Evolutionary conservation across 1,284 basidiomycete species (phyloP), one percentile per base, ranked within the genome.

Genomic region (Tausonia pullulans): DNA sequence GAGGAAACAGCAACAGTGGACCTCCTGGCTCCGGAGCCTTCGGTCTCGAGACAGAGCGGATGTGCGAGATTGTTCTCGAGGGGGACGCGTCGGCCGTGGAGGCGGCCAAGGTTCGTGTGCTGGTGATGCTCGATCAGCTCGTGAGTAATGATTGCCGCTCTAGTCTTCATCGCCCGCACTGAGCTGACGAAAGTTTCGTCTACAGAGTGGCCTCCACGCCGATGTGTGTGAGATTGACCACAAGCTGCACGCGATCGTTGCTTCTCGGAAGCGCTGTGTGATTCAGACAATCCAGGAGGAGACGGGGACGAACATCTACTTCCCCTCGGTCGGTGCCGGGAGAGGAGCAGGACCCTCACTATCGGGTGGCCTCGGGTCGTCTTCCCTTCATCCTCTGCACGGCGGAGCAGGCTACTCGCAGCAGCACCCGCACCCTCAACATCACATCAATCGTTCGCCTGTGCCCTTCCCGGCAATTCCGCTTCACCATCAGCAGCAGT

Each of bases 281-380:
- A 80, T 98, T 53, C 95, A 98, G 76, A 82, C 87, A 6, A 96
- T 98, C 65, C 91, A 97, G 75, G 93, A 98, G 76, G 93, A 98
- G 76, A 98, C 95, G 0, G 93, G 87, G 0, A 97, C 95, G 65
- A 98, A 95, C 74, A 90, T 98, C 67, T 98, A 98, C 76, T 82
- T 91, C 69, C 92, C 95, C 44, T 90, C 91, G 5, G 27, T 27
- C 27, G 27, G 27, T 27, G 27, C 27, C 27, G 27, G 27, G 1
- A 27, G 27, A 27, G 27, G 27, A 27, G 27, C 27, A 4, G 9
- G 27, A 39, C n/a, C 27, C 27, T 87, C 92, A 54, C 80, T 98
- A 62, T 88, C 93, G 69, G 91, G 90, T 58, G 83, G 27, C 27
- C 27, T 27, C 27, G 27, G 27, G 27, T 94, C 27, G 81, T 94